Evolutionary conservation across 192 early-diverging fungal species (phyloP).

Genomic region (Phlyctochytrium arcticum): DNA sequence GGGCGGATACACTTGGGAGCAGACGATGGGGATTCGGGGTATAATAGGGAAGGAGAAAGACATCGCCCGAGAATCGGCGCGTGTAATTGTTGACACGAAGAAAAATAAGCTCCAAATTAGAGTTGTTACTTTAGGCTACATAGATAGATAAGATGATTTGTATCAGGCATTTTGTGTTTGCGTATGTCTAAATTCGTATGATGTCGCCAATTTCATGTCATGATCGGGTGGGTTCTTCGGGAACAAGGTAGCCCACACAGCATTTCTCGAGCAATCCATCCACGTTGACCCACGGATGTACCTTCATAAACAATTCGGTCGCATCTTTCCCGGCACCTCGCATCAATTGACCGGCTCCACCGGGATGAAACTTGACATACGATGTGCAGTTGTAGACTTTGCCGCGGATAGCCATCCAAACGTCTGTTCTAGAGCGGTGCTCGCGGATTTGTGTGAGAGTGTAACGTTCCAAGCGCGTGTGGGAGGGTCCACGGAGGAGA

Average conservation of each 20-base stretch:
- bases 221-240: too few relatives aligned
- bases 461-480: constrained; percentile 56
- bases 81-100: too few relatives aligned
- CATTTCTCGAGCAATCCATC: constrained; percentile 85
- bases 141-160: too few relatives aligned
- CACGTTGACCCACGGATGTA: constrained; percentile 94
- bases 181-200: too few relatives aligned
- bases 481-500: constrained; percentile 58
- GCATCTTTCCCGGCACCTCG: constrained; percentile 87
- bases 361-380: constrained; percentile 89
- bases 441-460: constrained; percentile 69
- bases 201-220: too few relatives aligned
- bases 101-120: too few relatives aligned
- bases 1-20: too few relatives aligned
- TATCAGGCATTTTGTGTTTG: too few relatives aligned
- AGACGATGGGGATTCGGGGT: too few relatives aligned
- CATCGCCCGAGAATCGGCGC: too few relatives aligned
- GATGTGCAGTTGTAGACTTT: constrained; percentile 90
- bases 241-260: constrained; percentile 53
- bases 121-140: too few relatives aligned
- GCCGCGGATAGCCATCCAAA: constrained; percentile 85
- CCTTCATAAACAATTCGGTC: constrained; percentile 77
- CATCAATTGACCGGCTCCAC: constrained; percentile 60
- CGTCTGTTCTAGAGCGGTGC: constrained; percentile 75
- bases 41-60: too few relatives aligned